These are phyloP conservation scores for Ambrosia artemisiifolia DNA, from an alignment of 129 eudicot genomes.

Conservation along the genomic window DNA sequence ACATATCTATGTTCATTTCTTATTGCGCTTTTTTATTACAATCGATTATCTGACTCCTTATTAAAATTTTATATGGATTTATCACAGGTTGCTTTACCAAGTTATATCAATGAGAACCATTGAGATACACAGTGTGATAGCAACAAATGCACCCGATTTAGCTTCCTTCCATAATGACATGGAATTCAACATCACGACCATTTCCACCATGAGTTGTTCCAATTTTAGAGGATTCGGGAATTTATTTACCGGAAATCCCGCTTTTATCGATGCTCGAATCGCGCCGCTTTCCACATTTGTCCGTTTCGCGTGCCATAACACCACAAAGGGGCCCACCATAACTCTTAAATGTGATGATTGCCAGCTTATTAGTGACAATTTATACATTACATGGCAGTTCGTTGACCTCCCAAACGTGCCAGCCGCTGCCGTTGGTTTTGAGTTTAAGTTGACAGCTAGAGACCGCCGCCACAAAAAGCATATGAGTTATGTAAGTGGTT, in stretches of 20 bases:
- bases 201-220: conserved; percentile 83
- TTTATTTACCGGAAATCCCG: conserved; percentile 64
- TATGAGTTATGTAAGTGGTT: conserved; percentile 77
- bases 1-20: not conserved
- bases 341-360: conserved; percentile 58
- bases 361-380: conserved; percentile 48
- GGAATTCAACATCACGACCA: conserved; percentile 81
- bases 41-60: not conserved
- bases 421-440: conserved; percentile 84
- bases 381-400: conserved; percentile 77
- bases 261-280: conserved; percentile 49
- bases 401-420: conserved; percentile 76
- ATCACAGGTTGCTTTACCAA: conserved; percentile 79
- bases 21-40: not conserved
- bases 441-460: conserved; percentile 74
- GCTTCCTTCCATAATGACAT: conserved; percentile 68
- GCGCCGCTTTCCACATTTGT: conserved; percentile 58
- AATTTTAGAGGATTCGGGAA: conserved; percentile 67
- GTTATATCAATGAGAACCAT: conserved; percentile 67
- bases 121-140: conserved; percentile 82
- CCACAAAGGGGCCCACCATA: conserved; percentile 75
- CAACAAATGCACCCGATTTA: conserved; percentile 80
- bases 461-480: conserved; percentile 50
- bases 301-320: conserved; percentile 65
- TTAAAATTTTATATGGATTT: not conserved